Evolutionary conservation across 1,284 basidiomycete genomes (phyloP), one percentile per base, ranked within the genome.

Genomic region (Coriolopsis trogii): DNA sequence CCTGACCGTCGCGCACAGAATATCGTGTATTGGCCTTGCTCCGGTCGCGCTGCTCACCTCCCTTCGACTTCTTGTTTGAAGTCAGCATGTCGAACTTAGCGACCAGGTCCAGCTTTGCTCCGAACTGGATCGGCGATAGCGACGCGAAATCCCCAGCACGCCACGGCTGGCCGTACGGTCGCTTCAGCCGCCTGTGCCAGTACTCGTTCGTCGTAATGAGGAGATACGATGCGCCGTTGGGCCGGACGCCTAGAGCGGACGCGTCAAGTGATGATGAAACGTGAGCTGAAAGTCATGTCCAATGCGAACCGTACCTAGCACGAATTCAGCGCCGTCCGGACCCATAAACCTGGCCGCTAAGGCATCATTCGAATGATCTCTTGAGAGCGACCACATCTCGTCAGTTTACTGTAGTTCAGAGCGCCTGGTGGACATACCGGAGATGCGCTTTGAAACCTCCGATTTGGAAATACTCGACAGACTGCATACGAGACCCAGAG

Each of bases 61-160:
- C 56, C 33, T 49, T 47, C 12, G 48, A 59, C 39, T 59, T 63
- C 55, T 65, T 67, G 30, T 64, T 68, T 29, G 59, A 61, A 15
- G 46, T 56, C 20, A 62, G 61, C 8, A 45, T 43, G 8, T 53
- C 46, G 3, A 72, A 49, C 62, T 66, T 71, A 34, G 53, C 56
- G 10, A 51, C 45, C n/a, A 73, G 49, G 7, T 63, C 63, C 8
- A 36, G 34, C 34, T 43, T 20, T 15, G 43, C 58, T 9, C 50
- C 44, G 43, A 72, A 72, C 18, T 63, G 49, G 10, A 73, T 63
- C 2, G 70, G 70, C 8, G 71, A 72, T 4, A 73, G 58, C 6
- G 70, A 72, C 6, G 65, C 46, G 49, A 67, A 72, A 3, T 58
- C 50, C 4, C 49, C 26, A 9, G 60, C 57, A 16, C 9, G 40